These are phyloP conservation scores for Penicillium oxalicum DNA, from an alignment of 2,329 filamentous ascomycete genomes.

Conservation along the genomic window DNA sequence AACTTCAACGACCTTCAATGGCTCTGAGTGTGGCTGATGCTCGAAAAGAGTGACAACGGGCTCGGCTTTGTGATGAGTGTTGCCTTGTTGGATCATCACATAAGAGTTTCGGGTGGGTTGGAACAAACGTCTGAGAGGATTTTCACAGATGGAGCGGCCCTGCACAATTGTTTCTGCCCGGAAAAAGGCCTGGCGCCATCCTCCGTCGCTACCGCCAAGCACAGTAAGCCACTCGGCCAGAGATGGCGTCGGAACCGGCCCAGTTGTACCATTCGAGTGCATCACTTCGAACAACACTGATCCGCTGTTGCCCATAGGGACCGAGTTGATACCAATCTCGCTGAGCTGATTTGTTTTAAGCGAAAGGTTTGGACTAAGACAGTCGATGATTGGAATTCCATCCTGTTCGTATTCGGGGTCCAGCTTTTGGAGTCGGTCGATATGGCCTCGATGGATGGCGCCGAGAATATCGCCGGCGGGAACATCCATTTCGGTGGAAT, in stretches of 20 bases:
- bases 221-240: neutral
- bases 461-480: conserved; percentile 93
- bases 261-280: neutral
- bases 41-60: conserved; percentile 77
- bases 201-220: neutral
- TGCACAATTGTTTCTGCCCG: conserved; percentile 90
- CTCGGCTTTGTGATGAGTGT: conserved; percentile 49
- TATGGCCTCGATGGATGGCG: conserved; percentile 58
- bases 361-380: neutral
- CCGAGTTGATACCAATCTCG: neutral
- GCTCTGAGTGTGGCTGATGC: conserved; percentile 76
- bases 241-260: neutral
- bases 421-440: neutral
- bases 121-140: conserved; percentile 88
- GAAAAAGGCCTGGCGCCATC: conserved; percentile 92
- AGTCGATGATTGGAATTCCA: conserved; percentile 4
- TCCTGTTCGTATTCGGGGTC: neutral
- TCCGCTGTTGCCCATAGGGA: conserved; percentile 1
- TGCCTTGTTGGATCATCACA: conserved; percentile 47
- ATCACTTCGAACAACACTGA: conserved; percentile 1
- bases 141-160: conserved; percentile 93
- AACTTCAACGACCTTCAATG: conserved; percentile 82
- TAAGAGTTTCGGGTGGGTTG: conserved; percentile 78
- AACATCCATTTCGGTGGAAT: conserved; percentile 83
- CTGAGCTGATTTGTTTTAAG: neutral